Evolutionary conservation across 257 asterid species (phyloP).

Genomic region (Solanum etuberosum): DNA sequence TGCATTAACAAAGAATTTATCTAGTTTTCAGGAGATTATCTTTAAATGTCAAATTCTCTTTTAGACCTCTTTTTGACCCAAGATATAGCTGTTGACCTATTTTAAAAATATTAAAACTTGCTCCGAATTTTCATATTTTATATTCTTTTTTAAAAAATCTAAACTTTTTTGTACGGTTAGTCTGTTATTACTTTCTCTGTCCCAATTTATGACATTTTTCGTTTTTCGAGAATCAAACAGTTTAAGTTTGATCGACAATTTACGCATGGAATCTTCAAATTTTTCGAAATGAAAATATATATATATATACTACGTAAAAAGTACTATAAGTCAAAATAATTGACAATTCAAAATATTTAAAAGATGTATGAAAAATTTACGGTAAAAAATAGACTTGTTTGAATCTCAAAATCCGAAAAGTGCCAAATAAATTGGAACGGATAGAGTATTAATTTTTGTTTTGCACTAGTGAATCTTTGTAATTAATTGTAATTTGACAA

Average conservation of each 20-base stretch:
- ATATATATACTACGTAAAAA: too few relatives aligned
- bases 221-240: rapidly evolving
- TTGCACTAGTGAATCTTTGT: background rate
- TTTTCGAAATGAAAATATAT: too few relatives aligned
- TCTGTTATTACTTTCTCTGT: background rate
- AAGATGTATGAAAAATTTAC: too few relatives aligned
- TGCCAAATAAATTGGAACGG: background rate
- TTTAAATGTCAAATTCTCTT: background rate
- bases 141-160: too few relatives aligned
- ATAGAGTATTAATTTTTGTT: background rate
- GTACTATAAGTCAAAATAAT: background rate
- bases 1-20: background rate
- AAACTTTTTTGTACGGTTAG: too few relatives aligned
- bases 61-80: background rate
- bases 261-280: too few relatives aligned
- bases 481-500: background rate
- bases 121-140: background rate
- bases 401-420: rapidly evolving
- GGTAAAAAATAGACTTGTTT: too few relatives aligned
- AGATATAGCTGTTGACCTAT: background rate
- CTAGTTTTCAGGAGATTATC: background rate
- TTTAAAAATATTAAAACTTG: background rate
- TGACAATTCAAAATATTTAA: background rate
- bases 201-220: rapidly evolving
- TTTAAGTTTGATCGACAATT: too few relatives aligned